phyloP scores from a whole-genome alignment of 2,329 filamentous ascomycete species.

The Fusarium sp. region DNA sequence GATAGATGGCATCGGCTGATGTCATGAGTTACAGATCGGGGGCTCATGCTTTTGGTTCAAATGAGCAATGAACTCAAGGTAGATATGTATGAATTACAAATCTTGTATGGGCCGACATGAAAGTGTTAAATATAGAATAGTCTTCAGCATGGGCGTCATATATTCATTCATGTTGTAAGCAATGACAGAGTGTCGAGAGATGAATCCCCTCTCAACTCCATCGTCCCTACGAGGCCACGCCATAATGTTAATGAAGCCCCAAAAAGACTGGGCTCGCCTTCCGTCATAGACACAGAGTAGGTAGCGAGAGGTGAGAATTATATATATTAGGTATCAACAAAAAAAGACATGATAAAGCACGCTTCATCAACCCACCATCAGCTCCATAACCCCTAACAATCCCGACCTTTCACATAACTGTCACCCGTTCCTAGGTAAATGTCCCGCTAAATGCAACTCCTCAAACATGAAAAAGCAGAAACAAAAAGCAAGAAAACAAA shows the following conservation, averaged over 20 bases:
- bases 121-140: neutral
- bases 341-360: conserved; percentile 16
- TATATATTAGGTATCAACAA: conserved; percentile 30
- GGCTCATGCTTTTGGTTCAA: neutral
- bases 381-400: neutral
- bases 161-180: too few relatives aligned
- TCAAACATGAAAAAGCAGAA: neutral
- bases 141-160: neutral
- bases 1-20: too few relatives aligned
- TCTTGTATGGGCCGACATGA: fast-evolving
- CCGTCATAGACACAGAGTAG: too few relatives aligned
- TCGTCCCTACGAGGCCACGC: neutral
- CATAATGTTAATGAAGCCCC: neutral
- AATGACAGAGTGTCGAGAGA: neutral
- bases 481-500: neutral
- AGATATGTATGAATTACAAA: too few relatives aligned
- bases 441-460: conserved; percentile 31
- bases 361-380: conserved; percentile 8
- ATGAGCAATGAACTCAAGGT: too few relatives aligned
- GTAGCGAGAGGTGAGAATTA: conserved; percentile 30
- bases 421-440: neutral
- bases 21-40: neutral
- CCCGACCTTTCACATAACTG: conserved; percentile 1
- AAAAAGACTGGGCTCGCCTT: neutral
- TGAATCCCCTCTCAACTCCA: neutral